phyloP scores from a whole-genome alignment of 2,329 filamentous ascomycete genomes.

The Chrysosporium queenslandicum region DNA sequence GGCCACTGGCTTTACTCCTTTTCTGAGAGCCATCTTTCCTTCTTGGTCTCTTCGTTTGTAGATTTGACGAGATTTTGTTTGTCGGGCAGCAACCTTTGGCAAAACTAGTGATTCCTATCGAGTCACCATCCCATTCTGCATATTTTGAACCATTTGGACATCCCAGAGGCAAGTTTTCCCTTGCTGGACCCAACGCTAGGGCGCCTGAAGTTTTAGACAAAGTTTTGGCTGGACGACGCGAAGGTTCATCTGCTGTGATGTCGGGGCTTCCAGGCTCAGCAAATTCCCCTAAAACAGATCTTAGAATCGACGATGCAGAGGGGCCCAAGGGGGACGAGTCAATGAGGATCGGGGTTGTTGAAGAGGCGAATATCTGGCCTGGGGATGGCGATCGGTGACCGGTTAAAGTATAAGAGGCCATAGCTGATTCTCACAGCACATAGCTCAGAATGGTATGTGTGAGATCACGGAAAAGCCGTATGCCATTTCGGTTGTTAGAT shows the following conservation, averaged over 20 bases:
- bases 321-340: not conserved
- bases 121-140: not conserved
- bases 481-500: too few species aligned
- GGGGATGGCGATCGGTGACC: conserved; percentile 5
- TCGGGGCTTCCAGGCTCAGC: not conserved
- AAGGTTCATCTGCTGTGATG: not conserved
- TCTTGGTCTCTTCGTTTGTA: not conserved
- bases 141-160: not conserved
- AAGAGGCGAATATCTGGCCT: conserved; percentile 7
- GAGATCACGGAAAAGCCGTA: too few species aligned
- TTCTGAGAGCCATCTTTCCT: conserved; percentile 19
- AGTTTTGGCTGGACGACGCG: not conserved
- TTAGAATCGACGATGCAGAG: not conserved
- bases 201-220: not conserved
- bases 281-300: not conserved
- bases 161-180: conserved; percentile 12
- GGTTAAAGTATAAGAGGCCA: not conserved
- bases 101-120: not conserved
- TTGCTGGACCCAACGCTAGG: conserved; percentile 4
- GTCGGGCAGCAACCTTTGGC: not conserved
- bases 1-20: conserved; percentile 20
- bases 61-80: not conserved
- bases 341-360: conserved; percentile 8
- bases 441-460: not conserved
- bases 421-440: not conserved